Base-by-base conservation (phyloP, 345 rosid genomes). In the Microthlaspi erraticum region DNA sequence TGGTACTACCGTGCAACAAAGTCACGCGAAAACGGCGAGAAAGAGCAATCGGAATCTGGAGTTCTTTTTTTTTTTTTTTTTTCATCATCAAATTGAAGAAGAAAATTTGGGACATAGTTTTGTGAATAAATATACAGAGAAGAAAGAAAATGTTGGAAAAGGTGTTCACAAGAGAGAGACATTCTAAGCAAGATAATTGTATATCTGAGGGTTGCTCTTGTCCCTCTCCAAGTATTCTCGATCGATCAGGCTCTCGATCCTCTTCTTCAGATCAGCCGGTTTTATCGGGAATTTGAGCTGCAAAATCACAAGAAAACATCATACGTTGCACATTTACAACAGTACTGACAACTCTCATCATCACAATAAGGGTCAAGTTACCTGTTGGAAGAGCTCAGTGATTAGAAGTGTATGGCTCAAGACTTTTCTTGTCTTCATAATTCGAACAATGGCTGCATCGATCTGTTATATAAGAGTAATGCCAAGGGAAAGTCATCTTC, bases 381-480 rank as follows among this genome's bases (percentile, higher is more conserved):
- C 99, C 98, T 91, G 99, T 80, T 94, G 98, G 80, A 94, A 94
- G 73, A 94, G 97, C 81, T 94, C 99, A n/a, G 99, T 94, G 70
- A 94, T 94, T 55, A 94, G 78, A 78, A 91, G 99, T 4, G 99
- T 94, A 84, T 94, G 99, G 73, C 99, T 94, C 20, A 91, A 84
- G 54, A 91, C 88, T 81, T 94, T 94, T 83, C 99, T 83, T 0
- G 99, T 94, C 89, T 94, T 94, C 99, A 94, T 94, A 74, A 94
- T 89, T 56, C 98, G 85, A 59, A 94, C 99, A 77, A 94, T 91
- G 12, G 99, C 99, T 64, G 99, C 99, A 84, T 94, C 99, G 48
- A 94, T 89, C 97, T 94, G 85, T 36, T n/a, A n/a, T n/a, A n/a
- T n/a, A 67, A 34, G 50, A 60, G 12, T 41, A 19, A 18, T 29